A percentile compares a stretch with the other conserved stretches of the same genome.
Conservation (phyloP, 2,329 filamentous ascomycete species). For the Ophiosphaerella narmari region DNA sequence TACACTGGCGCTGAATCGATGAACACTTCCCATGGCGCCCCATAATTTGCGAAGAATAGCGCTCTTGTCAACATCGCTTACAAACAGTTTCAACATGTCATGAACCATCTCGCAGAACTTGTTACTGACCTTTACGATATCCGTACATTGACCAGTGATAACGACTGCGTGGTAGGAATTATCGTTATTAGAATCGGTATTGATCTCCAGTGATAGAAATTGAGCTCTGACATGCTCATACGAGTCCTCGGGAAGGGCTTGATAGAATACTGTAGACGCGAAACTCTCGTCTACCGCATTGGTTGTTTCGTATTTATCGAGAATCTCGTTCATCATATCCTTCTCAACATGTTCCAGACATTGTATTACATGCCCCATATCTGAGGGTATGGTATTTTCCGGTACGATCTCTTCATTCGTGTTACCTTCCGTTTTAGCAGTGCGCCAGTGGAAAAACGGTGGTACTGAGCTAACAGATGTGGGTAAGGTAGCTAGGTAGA, state of each 20-base stretch:
- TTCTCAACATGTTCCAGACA: constrained; percentile 33
- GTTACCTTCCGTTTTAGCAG: not conserved
- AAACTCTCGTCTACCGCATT: constrained; percentile 28
- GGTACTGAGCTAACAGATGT: constrained; percentile 8
- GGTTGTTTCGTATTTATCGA: constrained; percentile 6
- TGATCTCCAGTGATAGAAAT: constrained; percentile 2
- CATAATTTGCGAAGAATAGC: constrained; percentile 31
- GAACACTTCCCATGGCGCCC: constrained; percentile 29
- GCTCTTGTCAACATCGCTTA: constrained; percentile 23
- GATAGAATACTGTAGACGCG: constrained; percentile 31
- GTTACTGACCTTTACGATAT: constrained; percentile 11
- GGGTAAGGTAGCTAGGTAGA: not conserved
- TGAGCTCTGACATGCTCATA: constrained; percentile 6
- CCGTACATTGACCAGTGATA: constrained; percentile 14
- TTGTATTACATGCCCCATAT: constrained; percentile 4
- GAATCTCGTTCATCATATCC: constrained; percentile 20
- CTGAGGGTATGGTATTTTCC: not conserved
- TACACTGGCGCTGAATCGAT: constrained; percentile 1
- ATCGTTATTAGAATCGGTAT: not conserved
- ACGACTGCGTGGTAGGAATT: constrained; percentile 21
- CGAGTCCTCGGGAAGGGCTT: constrained; percentile 21
- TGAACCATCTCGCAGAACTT: constrained; percentile 19
- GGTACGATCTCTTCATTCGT: not conserved
- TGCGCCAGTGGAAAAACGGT: constrained; percentile 38
- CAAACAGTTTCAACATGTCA: constrained; percentile 27